Evolutionary conservation across 768 basidiomycete species (phyloP).

Genomic region (Lactarius hengduanensis): DNA sequence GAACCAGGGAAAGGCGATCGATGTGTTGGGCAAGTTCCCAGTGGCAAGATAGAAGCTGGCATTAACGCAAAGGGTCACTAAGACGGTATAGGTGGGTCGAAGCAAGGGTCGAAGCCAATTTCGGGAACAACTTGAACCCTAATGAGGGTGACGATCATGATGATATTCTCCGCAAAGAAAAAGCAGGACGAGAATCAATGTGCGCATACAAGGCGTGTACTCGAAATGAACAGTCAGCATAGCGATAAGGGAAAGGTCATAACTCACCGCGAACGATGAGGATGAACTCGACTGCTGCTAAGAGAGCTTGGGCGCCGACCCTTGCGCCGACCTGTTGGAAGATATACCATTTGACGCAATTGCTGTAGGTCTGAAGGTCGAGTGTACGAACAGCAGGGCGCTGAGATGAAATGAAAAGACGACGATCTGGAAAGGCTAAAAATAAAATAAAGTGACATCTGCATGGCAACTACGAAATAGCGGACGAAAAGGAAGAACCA

Average conservation of each 20-base stretch:
- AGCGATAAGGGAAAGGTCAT: background rate
- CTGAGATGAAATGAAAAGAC: background rate
- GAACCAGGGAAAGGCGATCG: constrained; percentile 23
- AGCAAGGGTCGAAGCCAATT: constrained; percentile 11
- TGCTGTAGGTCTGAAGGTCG: constrained; percentile 20
- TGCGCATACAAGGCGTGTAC: constrained; percentile 29
- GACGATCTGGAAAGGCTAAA: background rate
- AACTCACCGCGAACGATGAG: constrained; percentile 33
- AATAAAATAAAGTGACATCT: constrained; percentile 10
- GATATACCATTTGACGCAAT: constrained; percentile 27
- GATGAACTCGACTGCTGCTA: constrained; percentile 30
- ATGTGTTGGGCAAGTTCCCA: background rate
- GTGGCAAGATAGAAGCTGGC: constrained; percentile 23
- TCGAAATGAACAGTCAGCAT: background rate
- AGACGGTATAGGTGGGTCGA: background rate
- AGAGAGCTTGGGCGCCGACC: constrained; percentile 24
- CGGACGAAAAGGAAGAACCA: constrained; percentile 33
- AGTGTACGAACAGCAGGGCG: constrained; percentile 20
- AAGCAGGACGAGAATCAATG: constrained; percentile 3
- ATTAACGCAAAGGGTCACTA: constrained; percentile 25
- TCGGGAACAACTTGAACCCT: constrained; percentile 11
- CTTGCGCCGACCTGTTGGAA: constrained; percentile 21
- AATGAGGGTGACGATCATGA: constrained; percentile 22
- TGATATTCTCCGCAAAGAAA: constrained; percentile 22
- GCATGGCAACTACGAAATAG: constrained; percentile 25